Conservation (phyloP, 2,329 filamentous ascomycete genomes). For the Monilinia laxa region DNA sequence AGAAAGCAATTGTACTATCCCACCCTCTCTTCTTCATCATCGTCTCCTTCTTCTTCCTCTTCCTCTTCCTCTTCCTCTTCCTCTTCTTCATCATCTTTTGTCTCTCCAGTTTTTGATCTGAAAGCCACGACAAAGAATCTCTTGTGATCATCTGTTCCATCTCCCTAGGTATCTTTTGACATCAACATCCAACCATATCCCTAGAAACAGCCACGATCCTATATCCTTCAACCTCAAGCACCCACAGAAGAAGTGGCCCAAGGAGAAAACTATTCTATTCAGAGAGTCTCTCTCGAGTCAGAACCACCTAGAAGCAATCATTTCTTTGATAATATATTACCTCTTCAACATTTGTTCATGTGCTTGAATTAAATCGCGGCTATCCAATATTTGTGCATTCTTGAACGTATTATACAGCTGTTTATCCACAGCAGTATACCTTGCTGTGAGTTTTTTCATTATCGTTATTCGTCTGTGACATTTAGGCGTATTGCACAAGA, state of each 20-base stretch:
- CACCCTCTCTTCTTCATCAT: background rate
- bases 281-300: constrained; percentile 13
- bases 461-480: background rate
- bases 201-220: constrained; percentile 23
- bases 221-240: constrained; percentile 13
- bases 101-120: background rate
- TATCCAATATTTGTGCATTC: background rate
- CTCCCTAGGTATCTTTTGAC: background rate
- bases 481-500: constrained; percentile 27
- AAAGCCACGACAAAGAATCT: constrained; percentile 1
- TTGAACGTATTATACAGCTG: constrained; percentile 7
- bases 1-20: background rate
- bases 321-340: constrained; percentile 20
- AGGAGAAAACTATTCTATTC: constrained; percentile 25
- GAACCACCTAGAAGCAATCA: background rate
- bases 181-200: constrained; percentile 24
- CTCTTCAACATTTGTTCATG: constrained; percentile 21
- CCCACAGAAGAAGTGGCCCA: constrained; percentile 11
- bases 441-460: background rate
- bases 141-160: constrained; percentile 5
- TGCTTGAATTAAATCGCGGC: constrained; percentile 19
- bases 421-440: background rate
- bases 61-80: background rate
- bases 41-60: background rate
- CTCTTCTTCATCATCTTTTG: background rate